Evolutionary conservation across 305 asterid species (phyloP).

Genomic region (Rubia peregrina): DNA sequence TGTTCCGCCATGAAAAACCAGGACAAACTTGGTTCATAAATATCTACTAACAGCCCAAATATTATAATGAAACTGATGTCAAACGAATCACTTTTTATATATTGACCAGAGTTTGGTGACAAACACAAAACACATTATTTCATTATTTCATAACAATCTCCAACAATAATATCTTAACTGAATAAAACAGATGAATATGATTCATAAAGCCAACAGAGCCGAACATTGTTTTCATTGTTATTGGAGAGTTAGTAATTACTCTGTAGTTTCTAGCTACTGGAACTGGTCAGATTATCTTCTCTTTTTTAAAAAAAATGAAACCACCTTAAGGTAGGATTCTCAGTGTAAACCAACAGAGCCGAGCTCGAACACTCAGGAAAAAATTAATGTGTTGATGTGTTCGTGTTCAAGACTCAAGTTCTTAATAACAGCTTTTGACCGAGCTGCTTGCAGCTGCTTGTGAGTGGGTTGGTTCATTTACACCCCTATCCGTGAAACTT

Average conservation of each 20-base stretch:
- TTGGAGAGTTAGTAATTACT: no score
- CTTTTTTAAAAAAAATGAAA: not conserved
- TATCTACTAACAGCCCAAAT: not conserved
- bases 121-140: not conserved
- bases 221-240: not conserved
- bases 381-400: no score
- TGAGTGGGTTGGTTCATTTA: no score
- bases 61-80: not conserved
- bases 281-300: not conserved
- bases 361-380: no score
- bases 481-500: no score
- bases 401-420: no score
- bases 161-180: not conserved
- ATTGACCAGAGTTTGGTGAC: not conserved
- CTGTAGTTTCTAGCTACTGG: not conserved
- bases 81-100: not conserved
- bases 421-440: no score
- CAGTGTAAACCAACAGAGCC: no score
- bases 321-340: not conserved
- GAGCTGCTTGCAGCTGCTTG: no score
- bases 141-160: not conserved
- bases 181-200: not conserved
- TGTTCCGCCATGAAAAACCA: slow-evolving; percentile 23
- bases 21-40: slow-evolving; percentile 9
- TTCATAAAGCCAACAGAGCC: not conserved